A percentile compares a stretch with the other conserved stretches of the same genome.
These are phyloP conservation scores for Isabelozyma pseudorhagii DNA, from an alignment of 805 yeast genomes.

Conservation along the genomic window DNA sequence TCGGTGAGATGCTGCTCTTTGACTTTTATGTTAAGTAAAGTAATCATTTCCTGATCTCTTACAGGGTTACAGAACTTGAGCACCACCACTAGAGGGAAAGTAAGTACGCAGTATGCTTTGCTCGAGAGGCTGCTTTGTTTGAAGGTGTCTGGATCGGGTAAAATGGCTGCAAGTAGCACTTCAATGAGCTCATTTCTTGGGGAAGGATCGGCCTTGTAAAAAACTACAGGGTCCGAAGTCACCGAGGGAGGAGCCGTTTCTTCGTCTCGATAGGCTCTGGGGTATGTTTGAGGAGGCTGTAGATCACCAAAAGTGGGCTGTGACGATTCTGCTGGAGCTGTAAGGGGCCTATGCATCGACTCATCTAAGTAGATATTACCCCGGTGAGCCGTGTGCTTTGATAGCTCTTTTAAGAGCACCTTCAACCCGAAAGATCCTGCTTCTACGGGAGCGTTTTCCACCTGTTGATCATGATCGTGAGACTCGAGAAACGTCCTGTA, in stretches of 20 bases:
- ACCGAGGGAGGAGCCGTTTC: background rate
- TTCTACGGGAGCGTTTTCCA: constrained; percentile 6
- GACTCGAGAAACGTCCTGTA: background rate
- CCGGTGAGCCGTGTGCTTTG: constrained; percentile 17
- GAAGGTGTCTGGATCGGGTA: constrained; percentile 14
- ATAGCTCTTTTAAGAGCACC: constrained; percentile 28
- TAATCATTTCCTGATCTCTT: constrained; percentile 15
- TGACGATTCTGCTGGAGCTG: constrained; percentile 8
- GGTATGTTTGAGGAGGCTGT: constrained; percentile 2
- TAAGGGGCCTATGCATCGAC: constrained; percentile 7
- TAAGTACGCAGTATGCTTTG: constrained; percentile 11
- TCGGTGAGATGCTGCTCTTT: background rate
- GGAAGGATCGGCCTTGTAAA: background rate
- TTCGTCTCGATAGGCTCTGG: constrained; percentile 1
- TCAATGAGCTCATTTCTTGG: background rate
- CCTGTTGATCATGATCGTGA: background rate
- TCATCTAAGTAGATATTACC: constrained; percentile 8
- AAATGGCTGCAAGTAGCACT: constrained; percentile 5
- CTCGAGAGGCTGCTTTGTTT: constrained; percentile 3
- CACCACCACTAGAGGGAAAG: constrained; percentile 21
- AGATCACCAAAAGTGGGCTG: background rate
- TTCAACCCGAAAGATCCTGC: constrained; percentile 32
- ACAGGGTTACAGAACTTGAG: constrained; percentile 33
- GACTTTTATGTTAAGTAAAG: constrained; percentile 1
- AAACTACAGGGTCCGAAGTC: background rate